Evolutionary conservation across 163 green algal species (phyloP), one percentile per base, ranked within the genome.

Genomic region (Volvox carteri): DNA sequence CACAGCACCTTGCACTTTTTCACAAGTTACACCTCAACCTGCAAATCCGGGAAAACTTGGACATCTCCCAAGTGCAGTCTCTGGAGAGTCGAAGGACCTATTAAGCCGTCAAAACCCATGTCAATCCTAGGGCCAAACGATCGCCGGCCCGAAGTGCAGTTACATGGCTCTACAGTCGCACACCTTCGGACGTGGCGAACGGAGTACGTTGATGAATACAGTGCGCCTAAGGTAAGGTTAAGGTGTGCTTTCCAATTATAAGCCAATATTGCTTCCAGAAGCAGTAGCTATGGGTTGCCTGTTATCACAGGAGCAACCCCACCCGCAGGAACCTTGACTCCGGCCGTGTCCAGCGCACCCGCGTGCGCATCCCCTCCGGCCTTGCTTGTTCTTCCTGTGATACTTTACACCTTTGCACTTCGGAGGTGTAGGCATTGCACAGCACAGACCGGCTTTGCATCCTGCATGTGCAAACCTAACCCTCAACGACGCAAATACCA

Each of bases 161-260:
- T 88, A 16, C 28, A 50, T 8, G 83, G 83, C 23, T 62, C 68
- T 8, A 88, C 68, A 1, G 56, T 81, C 0, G 1, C 25, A 1
- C 83, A 88, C 12, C 68, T 88, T 4, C 77, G 65, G 50, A 60
- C 50, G 0, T 88, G 68, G 67, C 14, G 68, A 4, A 88, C 68
- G 0, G 83, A 83, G 16, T 88, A 88, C 14, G 1, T 75, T 25
- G 83, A 88, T 35, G 83, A 88, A 19, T 88, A 88, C 28, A 73
- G 44, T 28, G 83, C 58, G 8, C 33, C 48, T 14, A 79, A 87
- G 81, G 81, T 80, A 42, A 12, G 42, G n/a, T 23, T 65, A 65
- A 65, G 6, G 6, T 11, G 28, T 11, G 8, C 2, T 65, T 4
- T 7, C 28, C 54, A n/a, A n/a, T n/a, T n/a, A n/a, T n/a, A n/a